Conservation (phyloP, 2,329 filamentous ascomycete genomes). For the Scedosporium apiospermum region DNA sequence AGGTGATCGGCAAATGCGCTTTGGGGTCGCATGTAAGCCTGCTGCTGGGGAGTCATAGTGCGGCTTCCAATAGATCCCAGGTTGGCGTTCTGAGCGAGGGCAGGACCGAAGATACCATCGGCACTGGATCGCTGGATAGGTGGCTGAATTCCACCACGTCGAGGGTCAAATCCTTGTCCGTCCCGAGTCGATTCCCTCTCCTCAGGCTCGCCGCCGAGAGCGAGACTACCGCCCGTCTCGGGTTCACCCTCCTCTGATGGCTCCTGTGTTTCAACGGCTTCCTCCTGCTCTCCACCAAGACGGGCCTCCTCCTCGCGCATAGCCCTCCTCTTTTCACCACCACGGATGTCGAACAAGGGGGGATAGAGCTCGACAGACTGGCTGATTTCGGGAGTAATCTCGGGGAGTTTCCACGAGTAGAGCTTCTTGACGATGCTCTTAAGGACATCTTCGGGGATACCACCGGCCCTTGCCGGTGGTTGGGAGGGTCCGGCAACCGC, state of each 20-base stretch:
- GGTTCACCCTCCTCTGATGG: slow-evolving; percentile 67
- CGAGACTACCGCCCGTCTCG: slow-evolving; percentile 74
- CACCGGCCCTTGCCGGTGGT: neutral
- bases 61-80: slow-evolving; percentile 48
- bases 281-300: slow-evolving; percentile 36
- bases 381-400: slow-evolving; percentile 10
- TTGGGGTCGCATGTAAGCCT: slow-evolving; percentile 59
- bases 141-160: slow-evolving; percentile 61
- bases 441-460: slow-evolving; percentile 7
- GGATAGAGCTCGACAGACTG: slow-evolving; percentile 32
- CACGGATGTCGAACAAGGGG: slow-evolving; percentile 72
- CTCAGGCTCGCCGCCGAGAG: slow-evolving; percentile 87
- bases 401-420: slow-evolving; percentile 12
- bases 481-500: neutral
- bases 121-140: slow-evolving; percentile 59
- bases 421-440: slow-evolving; percentile 10
- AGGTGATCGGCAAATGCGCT: slow-evolving; percentile 50
- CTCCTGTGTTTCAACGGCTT: slow-evolving; percentile 33
- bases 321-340: slow-evolving; percentile 70
- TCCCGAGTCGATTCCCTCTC: slow-evolving; percentile 54
- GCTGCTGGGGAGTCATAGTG: slow-evolving; percentile 72
- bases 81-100: slow-evolving; percentile 38
- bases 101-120: slow-evolving; percentile 45
- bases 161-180: slow-evolving; percentile 42
- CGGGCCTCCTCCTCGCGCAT: slow-evolving; percentile 61